Percentiles rank a stretch among this genome's conserved stretches.
These are phyloP conservation scores for Porogramme epimiltina DNA, from an alignment of 1,284 basidiomycete species.

Conservation along the genomic window DNA sequence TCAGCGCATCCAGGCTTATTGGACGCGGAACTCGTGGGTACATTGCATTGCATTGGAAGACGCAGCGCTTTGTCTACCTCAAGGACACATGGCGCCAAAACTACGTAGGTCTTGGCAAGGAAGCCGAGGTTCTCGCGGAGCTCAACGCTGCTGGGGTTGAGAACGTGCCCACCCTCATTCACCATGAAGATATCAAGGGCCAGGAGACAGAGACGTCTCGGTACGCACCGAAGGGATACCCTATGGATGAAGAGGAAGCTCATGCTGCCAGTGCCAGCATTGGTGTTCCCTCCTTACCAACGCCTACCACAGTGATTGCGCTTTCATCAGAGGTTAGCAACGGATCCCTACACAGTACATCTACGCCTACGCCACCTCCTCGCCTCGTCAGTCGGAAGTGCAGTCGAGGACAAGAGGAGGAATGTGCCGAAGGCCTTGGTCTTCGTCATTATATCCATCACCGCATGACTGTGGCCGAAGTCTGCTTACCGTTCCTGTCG, in stretches of 20 bases:
- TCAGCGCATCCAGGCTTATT: neutral
- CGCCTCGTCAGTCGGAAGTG: no score
- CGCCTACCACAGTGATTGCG: no score
- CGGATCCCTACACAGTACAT: no score
- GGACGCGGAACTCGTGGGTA: constrained; percentile 6
- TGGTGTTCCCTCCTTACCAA: no score
- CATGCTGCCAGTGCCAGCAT: no score
- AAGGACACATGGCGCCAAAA: constrained; percentile 2
- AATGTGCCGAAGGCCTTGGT: neutral
- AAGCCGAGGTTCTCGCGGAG: neutral
- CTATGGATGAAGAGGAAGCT: no score
- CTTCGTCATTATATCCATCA: constrained; percentile 8
- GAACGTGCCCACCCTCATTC: neutral
- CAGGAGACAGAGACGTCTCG: neutral
- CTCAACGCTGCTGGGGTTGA: neutral
- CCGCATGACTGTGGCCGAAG: constrained; percentile 10
- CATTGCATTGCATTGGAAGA: neutral
- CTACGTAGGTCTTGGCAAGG: neutral
- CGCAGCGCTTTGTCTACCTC: constrained; percentile 2
- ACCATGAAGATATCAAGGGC: neutral
- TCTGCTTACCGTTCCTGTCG: constrained; percentile 1
- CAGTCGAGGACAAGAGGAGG: neutral
- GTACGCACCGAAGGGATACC: neutral
- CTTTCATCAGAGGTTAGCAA: no score
- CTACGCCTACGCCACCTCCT: no score